Conservation (phyloP, 768 basidiomycete species). For the Trametes maxima region DNA sequence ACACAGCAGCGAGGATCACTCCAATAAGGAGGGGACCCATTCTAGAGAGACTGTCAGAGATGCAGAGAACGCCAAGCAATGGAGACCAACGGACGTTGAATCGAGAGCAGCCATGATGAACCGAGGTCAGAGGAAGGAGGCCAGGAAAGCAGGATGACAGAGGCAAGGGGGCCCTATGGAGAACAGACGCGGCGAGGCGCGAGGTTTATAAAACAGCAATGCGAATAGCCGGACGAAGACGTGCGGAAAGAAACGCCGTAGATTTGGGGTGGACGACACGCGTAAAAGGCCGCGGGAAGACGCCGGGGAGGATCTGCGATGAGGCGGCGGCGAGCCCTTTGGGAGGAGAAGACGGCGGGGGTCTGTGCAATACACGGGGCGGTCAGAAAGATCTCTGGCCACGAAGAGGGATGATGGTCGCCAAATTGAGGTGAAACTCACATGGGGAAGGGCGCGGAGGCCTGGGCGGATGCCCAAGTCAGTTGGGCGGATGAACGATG, state of each 20-base stretch:
- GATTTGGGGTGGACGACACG: not conserved
- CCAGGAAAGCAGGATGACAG: not conserved
- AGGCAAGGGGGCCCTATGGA: not conserved
- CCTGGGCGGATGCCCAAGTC: not conserved
- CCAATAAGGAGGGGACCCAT: slow-evolving; percentile 56
- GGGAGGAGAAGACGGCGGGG: not conserved
- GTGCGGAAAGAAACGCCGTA: not conserved
- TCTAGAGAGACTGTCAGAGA: slow-evolving; percentile 29
- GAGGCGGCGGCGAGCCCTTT: not conserved
- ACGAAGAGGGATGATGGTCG: slow-evolving; percentile 12
- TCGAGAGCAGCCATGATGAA: slow-evolving; percentile 19
- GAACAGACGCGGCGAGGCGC: not conserved
- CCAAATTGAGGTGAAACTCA: slow-evolving; percentile 16
- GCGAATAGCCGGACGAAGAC: not conserved
- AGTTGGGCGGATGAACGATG: slow-evolving; percentile 9
- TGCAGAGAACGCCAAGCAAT: not conserved
- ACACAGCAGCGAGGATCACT: slow-evolving; percentile 51
- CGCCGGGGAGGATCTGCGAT: not conserved
- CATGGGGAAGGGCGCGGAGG: not conserved
- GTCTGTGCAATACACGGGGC: not conserved
- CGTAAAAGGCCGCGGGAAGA: not conserved
- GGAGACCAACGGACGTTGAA: slow-evolving; percentile 9
- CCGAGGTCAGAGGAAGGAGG: not conserved
- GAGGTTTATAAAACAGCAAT: not conserved
- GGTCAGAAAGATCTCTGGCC: not conserved